These are phyloP conservation scores for Plasmodium ovale DNA, from an alignment of 169 alveolate genomes.

Conservation along the genomic window DNA sequence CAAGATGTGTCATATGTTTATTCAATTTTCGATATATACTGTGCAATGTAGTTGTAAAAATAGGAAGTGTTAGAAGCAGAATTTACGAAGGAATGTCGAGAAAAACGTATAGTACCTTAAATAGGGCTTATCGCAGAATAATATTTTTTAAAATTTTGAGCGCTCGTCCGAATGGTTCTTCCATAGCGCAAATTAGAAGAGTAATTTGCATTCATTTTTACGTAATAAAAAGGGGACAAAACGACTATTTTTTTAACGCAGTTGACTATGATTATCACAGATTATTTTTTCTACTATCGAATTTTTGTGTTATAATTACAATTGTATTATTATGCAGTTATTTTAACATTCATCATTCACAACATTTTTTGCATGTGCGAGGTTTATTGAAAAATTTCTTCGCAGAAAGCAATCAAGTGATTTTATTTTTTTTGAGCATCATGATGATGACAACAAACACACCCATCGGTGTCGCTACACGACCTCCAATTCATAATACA, in stretches of 20 bases:
- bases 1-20: neutral
- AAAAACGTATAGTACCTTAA: neutral
- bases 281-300: neutral
- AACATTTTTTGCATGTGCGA: neutral
- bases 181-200: neutral
- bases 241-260: neutral
- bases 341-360: neutral
- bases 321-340: neutral
- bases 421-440: no score
- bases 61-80: neutral
- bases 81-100: neutral
- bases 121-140: neutral
- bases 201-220: slow-evolving; percentile 14
- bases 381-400: slow-evolving; percentile 1
- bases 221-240: neutral
- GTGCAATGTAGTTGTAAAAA: neutral
- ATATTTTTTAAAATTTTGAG: neutral
- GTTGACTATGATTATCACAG: neutral
- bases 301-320: neutral
- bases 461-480: no score
- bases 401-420: neutral
- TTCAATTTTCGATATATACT: neutral
- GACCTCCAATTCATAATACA: no score
- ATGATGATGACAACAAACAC: no score
- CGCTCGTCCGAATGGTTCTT: neutral